Base-by-base conservation (phyloP, 192 early-diverging fungal species). In the Coemansia sp. region DNA sequence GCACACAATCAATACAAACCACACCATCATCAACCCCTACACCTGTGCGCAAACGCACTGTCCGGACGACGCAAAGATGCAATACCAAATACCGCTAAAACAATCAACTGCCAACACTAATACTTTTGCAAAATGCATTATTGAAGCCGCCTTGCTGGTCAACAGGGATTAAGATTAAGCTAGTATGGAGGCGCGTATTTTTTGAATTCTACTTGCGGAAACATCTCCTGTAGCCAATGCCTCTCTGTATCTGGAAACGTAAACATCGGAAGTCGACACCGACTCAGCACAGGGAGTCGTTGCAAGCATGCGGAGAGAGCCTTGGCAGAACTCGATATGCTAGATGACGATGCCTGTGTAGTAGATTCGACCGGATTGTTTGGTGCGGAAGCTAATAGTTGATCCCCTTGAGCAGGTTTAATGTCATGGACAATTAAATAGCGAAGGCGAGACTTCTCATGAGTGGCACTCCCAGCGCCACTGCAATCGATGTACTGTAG, bases 231-330 rank as follows among this genome's bases (percentile, higher is more conserved):
- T 58, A 80, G 54, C 64, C 67, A 69, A 28, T 41, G 56, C 10
- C 77, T 51, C 28, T 74, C 56, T 0, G 54, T 23, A 24, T 80
- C 77, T 1, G 77, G 77, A 54, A 71, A 80, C 7, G 77, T 74
- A 31, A 80, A 80, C 77, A 80, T 80, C 30, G 77, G 77, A 23
- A 80, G 61, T 16, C 77, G 71, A 31, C 77, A 80, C 26, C 28
- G 64, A 47, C 47, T 67, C 10, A 80, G 53, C 6, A 68, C 62
- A 8, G 71, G 67, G 21, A 80, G 44, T 21, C 50, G 56, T 7
- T 28, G 3, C 19, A 80, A 62, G n/a, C 71, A 74, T 6, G 26
- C 58, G 0, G 64, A 32, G 1, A 80, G 65, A 6, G 64, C 52
- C 16, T 47, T 7, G 2, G 67, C 49, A n/a, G 59, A 57, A 28